Conservation (phyloP, 2,329 filamentous ascomycete species). For the Escovopsis sp. region DNA sequence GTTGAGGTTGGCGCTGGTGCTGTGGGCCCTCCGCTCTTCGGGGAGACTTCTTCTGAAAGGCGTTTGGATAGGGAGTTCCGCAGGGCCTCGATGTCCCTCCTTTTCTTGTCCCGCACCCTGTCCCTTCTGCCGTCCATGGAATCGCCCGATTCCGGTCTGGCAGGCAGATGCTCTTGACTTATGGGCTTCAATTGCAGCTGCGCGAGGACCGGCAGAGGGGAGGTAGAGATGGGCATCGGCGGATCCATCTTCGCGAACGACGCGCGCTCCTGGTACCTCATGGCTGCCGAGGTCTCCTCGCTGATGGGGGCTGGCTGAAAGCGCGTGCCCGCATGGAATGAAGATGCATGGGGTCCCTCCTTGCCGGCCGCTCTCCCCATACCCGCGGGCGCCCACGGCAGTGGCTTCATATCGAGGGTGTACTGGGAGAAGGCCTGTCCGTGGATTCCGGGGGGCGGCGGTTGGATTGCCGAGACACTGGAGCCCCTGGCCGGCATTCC, state of each 20-base stretch:
- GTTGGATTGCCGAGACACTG: slow-evolving; percentile 11
- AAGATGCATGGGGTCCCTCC: neutral
- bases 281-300: neutral
- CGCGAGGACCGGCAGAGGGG: slow-evolving; percentile 6
- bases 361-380: neutral
- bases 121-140: slow-evolving; percentile 21
- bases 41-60: neutral
- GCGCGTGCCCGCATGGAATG: neutral
- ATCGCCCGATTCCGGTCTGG: slow-evolving; percentile 7
- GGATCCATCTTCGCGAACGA: slow-evolving; percentile 2
- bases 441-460: neutral
- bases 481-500: slow-evolving; percentile 12
- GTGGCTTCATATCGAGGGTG: neutral
- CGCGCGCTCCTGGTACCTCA: neutral
- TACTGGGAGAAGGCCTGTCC: too few relatives aligned
- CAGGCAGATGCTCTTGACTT: slow-evolving; percentile 3
- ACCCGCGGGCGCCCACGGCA: neutral
- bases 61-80: slow-evolving; percentile 11
- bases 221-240: too few relatives aligned
- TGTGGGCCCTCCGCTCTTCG: neutral
- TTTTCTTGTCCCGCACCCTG: slow-evolving; percentile 25
- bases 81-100: slow-evolving; percentile 24
- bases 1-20: too few relatives aligned
- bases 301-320: slow-evolving; percentile 2
- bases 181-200: neutral